Percentiles rank a stretch among this genome's conserved stretches.
phyloP scores from a whole-genome alignment of 331 rosid species.

The Rosa hybrid region DNA sequence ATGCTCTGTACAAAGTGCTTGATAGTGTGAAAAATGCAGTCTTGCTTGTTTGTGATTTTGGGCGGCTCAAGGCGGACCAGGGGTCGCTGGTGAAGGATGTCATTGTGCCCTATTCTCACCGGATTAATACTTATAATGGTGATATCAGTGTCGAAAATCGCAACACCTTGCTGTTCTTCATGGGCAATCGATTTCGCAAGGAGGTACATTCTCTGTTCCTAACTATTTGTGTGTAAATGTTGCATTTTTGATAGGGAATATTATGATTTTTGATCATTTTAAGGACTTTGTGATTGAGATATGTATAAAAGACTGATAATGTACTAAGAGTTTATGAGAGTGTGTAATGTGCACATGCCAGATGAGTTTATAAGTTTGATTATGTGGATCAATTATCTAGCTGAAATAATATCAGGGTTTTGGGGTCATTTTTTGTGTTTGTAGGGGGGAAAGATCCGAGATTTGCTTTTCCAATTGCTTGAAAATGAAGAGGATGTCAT shows the following conservation, averaged over 20 bases:
- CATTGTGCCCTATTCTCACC: conserved; percentile 80
- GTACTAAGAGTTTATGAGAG: too few species aligned
- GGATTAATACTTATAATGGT: conserved; percentile 59
- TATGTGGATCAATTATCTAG: not conserved
- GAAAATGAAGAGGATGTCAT: conserved; percentile 67
- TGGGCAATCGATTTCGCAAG: conserved; percentile 94
- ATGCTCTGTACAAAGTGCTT: conserved; percentile 68
- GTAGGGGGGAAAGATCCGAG: conserved; percentile 92
- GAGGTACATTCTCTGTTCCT: conserved; percentile 51
- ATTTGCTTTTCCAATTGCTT: conserved; percentile 69
- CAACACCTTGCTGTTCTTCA: conserved; percentile 72
- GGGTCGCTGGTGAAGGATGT: conserved; percentile 89
- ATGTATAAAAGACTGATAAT: too few species aligned
- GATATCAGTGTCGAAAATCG: conserved; percentile 53
- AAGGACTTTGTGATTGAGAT: not conserved
- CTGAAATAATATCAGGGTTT: conserved; percentile 4
- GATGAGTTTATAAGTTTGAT: not conserved
- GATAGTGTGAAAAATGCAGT: conserved; percentile 62
- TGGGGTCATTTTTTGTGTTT: not conserved
- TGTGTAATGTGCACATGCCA: not conserved
- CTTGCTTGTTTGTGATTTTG: conserved; percentile 81
- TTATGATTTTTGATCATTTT: not conserved
- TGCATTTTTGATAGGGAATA: not conserved
- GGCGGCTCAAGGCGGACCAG: conserved; percentile 73
- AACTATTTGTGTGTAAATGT: not conserved